Evolutionary conservation across 129 eudicot genomes (phyloP).

Genomic region (Flaveria ramosissima): DNA sequence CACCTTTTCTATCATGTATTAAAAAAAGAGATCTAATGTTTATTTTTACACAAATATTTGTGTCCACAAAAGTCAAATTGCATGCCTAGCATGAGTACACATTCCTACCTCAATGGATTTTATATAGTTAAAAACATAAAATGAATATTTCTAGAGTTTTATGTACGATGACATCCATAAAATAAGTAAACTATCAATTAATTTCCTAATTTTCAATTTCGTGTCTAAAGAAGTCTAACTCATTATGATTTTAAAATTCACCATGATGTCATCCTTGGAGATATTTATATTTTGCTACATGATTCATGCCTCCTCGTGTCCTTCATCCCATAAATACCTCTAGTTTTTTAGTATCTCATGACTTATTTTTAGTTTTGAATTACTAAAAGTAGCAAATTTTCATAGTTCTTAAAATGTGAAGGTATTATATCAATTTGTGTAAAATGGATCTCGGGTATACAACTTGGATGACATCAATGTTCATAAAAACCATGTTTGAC

Average conservation of each 20-base stretch:
- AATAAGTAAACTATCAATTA: constrained; percentile 19
- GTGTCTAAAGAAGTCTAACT: neutral
- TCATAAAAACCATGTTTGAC: constrained; percentile 13
- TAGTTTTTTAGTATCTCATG: neutral
- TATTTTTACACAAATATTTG: neutral
- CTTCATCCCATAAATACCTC: constrained; percentile 23
- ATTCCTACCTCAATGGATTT: neutral
- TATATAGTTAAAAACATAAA: neutral
- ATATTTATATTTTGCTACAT: neutral
- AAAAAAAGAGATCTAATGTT: neutral
- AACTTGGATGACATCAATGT: constrained; percentile 9
- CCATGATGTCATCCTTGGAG: constrained; percentile 12
- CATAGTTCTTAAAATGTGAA: neutral
- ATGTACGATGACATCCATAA: constrained; percentile 15
- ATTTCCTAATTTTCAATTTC: neutral
- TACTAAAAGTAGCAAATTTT: neutral
- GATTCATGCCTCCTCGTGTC: constrained; percentile 8
- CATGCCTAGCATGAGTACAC: neutral
- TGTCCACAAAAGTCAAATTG: neutral
- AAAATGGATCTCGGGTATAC: neutral
- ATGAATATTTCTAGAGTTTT: constrained; percentile 5
- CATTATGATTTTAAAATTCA: constrained; percentile 20
- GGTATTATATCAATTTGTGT: constrained; percentile 13
- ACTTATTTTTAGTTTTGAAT: neutral
- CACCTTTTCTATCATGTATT: too few relatives aligned